Conservation (phyloP, 148 eudicot species). For the Heliamphora exappendiculata region DNA sequence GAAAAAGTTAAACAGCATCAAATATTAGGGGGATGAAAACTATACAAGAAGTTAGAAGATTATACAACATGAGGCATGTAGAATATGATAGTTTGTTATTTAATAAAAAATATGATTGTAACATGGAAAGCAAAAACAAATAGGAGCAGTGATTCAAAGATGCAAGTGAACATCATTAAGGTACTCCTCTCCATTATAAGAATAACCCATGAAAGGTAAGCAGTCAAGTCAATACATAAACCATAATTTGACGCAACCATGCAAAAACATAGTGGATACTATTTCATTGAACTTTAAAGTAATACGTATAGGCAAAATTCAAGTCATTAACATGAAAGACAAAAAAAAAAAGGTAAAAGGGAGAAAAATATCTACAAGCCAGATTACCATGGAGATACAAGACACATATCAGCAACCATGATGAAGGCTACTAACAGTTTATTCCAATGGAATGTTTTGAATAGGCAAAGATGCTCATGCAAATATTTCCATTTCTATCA, state of each 20-base stretch:
- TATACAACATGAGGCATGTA: not conserved
- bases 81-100: not conserved
- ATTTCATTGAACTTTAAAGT: not conserved
- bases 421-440: not conserved
- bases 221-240: not conserved
- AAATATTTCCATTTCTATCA: not conserved
- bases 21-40: not conserved
- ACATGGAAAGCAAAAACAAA: not conserved
- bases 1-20: constrained; percentile 9
- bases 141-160: not conserved
- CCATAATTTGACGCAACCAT: not conserved
- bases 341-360: not conserved
- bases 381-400: not conserved
- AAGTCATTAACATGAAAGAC: not conserved
- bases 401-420: not conserved
- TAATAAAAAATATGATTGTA: not conserved
- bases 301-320: not conserved
- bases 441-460: not conserved
- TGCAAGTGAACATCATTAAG: not conserved
- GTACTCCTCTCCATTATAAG: not conserved
- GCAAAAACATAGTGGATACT: not conserved
- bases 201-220: not conserved
- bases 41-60: not conserved
- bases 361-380: not conserved
- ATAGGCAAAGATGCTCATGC: not conserved